Base-by-base conservation (phyloP, 2,329 filamentous ascomycete species). In the Diaporthe capsici region DNA sequence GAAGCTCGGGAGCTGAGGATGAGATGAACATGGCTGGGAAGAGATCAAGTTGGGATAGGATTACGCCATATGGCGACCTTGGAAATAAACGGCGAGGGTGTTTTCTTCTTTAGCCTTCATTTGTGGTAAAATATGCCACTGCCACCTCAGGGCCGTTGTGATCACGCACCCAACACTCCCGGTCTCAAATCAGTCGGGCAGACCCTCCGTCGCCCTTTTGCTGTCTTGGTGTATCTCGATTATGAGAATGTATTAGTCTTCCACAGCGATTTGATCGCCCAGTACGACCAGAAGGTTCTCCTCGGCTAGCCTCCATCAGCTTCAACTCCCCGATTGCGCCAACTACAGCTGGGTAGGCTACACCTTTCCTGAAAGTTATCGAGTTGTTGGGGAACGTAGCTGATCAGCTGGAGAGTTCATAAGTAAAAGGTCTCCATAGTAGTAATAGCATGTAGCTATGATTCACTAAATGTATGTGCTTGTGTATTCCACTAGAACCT, bases 21-120 rank as follows among this genome's bases (percentile, higher is more conserved):
- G 42, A 44, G 61, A n/a, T 28, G 61, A 34, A 65, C 42, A 31
- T 63, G 39, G 10, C 15, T 20, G 44, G 44, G 9, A 67, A 34
- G 31, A 67, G 28, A 13, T 51, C 63, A 67, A 25, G 44, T 51
- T 37, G 63, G 63, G 44, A 51, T 37, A n/a, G 20, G 12, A 67
- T 67, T 22, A 10, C 63, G 47, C 13, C n/a, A 53, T 22, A 22
- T 68, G n/a, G 3, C 39, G 31, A 17, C 31, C 6, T 39, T 37
- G 63, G 34, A 17, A 39, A 22, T 9, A n/a, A 42, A 53, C 13
- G 22, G n/a, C 51, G 31, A 37, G 22, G 7, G n/a, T n/a, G 25
- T 9, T 37, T 39, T 20, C 20, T 37, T 68, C 25, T 39, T 68
- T n/a, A 12, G 15, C 25, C 39, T 63, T 63, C 39, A 61, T 44